Evolutionary conservation across 352 stramenopile genomes (phyloP), one percentile per base, ranked within the genome.

Genomic region (Elongisporangium undulatum): DNA sequence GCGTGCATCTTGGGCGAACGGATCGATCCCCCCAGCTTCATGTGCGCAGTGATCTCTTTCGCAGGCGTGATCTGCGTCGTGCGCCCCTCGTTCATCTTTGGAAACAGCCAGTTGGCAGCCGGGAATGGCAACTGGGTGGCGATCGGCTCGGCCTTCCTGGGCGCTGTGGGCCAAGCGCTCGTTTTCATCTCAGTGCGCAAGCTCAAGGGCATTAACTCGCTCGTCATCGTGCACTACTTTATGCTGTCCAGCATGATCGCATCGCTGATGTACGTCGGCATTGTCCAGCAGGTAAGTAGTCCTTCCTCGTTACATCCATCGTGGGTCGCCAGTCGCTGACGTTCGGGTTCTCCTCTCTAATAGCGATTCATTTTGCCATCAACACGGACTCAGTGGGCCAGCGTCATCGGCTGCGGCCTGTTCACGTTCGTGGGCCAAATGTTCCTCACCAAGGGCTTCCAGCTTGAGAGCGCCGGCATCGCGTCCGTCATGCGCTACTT

Each of bases 401-500:
- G 68, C 13, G 59, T 90, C 20, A 26, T 90, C 23, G 76, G 74
- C 53, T 79, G 64, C n/a, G 85, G 82, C 8, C 16, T 84, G n/a
- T 82, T 90, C 60, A 90, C 81, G 20, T 90, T 89, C 21, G 38
- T 84, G 4, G 82, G 81, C 2, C 82, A 92, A 50, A 49, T 90
- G 53, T 69, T 88, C 39, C 68, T 94, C 10, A 94, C 85, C 1
- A 85, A 87, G 49, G 85, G 85, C 6, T 92, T 94, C 53, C 85
- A 94, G 64, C 69, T 91, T 8, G 85, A 92, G 52, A 94, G 92
- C 49, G 80, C 81, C n/a, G 83, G 82, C 13, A 87, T 92, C 26
- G 85, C 85, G 15, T 92, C 81, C 15, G 79, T 92, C 55, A 92
- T 92, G 85, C 85, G 85, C 34, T 92, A 92, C 62, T 54, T 92